Evolutionary conservation across 129 eudicot genomes (phyloP).

Genomic region (Mikania micrantha): DNA sequence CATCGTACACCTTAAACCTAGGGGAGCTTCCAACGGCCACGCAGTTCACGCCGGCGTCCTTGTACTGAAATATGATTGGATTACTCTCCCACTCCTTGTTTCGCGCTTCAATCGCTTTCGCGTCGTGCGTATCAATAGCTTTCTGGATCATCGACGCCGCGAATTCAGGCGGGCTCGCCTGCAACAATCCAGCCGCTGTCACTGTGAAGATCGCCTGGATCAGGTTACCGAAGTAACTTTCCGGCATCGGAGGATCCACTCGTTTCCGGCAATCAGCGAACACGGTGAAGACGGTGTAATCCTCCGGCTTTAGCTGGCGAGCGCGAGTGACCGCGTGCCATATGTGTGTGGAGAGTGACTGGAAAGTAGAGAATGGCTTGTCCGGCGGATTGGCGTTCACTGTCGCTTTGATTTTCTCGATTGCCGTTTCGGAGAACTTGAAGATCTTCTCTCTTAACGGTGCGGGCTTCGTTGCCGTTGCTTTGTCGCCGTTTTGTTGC

Average conservation of each 20-base stretch:
- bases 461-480: conserved; percentile 15
- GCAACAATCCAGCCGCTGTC: conserved; percentile 74
- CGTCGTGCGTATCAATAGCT: conserved; percentile 62
- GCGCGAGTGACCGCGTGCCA: conserved; percentile 90
- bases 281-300: conserved; percentile 89
- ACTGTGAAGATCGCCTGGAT: conserved; percentile 95
- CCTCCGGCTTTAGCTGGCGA: conserved; percentile 72
- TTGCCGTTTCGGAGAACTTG: conserved; percentile 68
- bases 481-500: conserved; percentile 36
- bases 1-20: conserved; percentile 82
- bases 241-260: conserved; percentile 97
- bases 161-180: conserved; percentile 59
- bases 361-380: conserved; percentile 85
- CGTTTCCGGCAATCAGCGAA: conserved; percentile 92
- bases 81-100: conserved; percentile 86
- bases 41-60: conserved; percentile 94
- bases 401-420: conserved; percentile 60
- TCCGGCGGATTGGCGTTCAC: conserved; percentile 44
- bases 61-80: conserved; percentile 73
- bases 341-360: conserved; percentile 84
- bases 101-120: conserved; percentile 56
- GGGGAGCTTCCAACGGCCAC: conserved; percentile 99
- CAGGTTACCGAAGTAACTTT: conserved; percentile 84
- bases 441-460: conserved; percentile 66
- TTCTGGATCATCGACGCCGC: conserved; percentile 61